phyloP scores from a whole-genome alignment of 176 grass and related monocot species.

The Carex parvula region DNA sequence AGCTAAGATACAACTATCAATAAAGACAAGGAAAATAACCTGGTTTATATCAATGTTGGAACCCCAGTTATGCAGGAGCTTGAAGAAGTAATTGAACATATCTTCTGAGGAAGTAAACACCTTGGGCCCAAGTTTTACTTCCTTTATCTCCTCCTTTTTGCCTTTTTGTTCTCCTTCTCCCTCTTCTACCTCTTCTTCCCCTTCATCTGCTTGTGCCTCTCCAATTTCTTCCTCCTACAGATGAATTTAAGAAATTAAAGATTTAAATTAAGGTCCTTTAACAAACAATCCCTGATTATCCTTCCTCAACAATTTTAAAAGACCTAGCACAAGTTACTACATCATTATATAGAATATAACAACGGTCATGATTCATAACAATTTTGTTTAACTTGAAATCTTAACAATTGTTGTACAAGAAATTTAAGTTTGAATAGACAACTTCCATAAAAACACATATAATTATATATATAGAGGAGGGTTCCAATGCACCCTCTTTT shows the following conservation, averaged over 20 bases:
- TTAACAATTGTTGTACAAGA: background rate
- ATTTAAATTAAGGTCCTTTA: background rate
- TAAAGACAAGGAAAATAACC: constrained; percentile 32
- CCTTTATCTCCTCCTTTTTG: constrained; percentile 25
- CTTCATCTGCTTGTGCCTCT: background rate
- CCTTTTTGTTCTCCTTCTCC: background rate
- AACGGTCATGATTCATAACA: background rate
- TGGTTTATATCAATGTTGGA: constrained; percentile 64
- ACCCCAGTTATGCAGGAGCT: constrained; percentile 64
- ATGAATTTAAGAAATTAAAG: constrained; percentile 3
- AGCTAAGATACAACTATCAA: background rate
- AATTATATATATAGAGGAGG: background rate
- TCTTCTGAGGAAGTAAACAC: constrained; percentile 58
- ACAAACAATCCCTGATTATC: background rate
- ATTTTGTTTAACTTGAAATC: background rate
- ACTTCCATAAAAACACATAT: too few relatives aligned
- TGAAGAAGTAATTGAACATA: constrained; percentile 84
- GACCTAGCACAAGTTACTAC: background rate
- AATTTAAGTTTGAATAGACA: background rate
- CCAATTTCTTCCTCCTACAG: constrained; percentile 9
- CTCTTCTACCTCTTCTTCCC: background rate
- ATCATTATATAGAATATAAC: background rate
- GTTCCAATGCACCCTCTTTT: too few relatives aligned
- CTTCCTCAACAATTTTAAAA: background rate
- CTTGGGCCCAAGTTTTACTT: constrained; percentile 72